These are phyloP conservation scores for Boehmeria nivea DNA, from an alignment of 306 rosid species.

Conservation along the genomic window DNA sequence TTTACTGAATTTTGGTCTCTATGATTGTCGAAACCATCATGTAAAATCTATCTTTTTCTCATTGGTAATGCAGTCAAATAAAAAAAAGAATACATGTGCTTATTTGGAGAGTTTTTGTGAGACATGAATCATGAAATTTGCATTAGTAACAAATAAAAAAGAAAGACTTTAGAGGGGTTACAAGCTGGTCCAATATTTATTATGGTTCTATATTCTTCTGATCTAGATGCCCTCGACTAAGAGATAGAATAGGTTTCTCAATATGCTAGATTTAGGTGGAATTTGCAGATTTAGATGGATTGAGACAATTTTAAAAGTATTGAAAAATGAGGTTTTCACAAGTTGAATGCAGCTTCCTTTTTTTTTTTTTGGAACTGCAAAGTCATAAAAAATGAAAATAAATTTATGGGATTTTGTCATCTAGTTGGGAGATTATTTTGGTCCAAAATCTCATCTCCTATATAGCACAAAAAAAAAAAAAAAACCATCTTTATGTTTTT, in stretches of 20 bases:
- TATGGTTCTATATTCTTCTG: slow-evolving; percentile 27
- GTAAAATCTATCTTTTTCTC: slow-evolving; percentile 10
- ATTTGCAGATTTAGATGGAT: too few species aligned
- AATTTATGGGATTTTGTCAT: slow-evolving; percentile 13
- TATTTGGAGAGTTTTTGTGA: background rate
- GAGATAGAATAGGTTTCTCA: slow-evolving; percentile 7
- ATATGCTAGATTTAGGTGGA: background rate
- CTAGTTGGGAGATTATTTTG: too few species aligned
- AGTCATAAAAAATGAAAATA: slow-evolving; percentile 11
- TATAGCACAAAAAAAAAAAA: too few species aligned
- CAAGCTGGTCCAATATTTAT: slow-evolving; percentile 40
- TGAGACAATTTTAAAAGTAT: background rate
- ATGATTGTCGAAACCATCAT: slow-evolving; percentile 14
- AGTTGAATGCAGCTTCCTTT: background rate
- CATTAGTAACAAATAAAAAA: slow-evolving; percentile 2
- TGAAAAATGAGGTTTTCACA: slow-evolving; percentile 4
- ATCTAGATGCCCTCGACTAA: slow-evolving; percentile 60
- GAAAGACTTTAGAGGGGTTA: slow-evolving; percentile 17
- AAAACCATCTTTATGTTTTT: background rate
- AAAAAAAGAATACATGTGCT: background rate
- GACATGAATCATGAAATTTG: slow-evolving; percentile 20
- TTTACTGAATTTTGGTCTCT: background rate
- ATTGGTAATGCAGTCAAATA: slow-evolving; percentile 23
- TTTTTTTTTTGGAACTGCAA: background rate
- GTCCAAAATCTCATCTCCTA: too few species aligned